Conservation (phyloP, 75 land plant genomes). For the Isoetes taiwanensis region DNA sequence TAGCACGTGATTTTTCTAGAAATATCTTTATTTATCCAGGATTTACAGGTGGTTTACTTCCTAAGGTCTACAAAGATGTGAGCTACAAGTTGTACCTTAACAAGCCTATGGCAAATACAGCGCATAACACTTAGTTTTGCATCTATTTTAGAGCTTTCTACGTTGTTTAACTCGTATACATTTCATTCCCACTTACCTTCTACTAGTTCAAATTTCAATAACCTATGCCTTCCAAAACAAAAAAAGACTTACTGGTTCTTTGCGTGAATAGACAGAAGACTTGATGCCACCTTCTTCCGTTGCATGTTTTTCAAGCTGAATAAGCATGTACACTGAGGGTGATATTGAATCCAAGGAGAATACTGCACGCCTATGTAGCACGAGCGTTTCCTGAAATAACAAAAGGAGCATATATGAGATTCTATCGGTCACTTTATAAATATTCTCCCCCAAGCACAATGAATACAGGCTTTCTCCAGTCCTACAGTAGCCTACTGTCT, state of each 20-base stretch:
- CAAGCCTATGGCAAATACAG: no score
- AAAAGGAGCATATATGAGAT: neutral
- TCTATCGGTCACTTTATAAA: neutral
- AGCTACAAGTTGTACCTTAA: no score
- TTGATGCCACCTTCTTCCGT: conserved; percentile 95
- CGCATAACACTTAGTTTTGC: no score
- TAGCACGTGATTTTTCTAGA: no score
- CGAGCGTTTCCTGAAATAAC: conserved; percentile 30
- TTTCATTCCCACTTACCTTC: no score
- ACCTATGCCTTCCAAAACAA: neutral
- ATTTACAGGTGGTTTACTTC: neutral
- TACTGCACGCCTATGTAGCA: conserved; percentile 39
- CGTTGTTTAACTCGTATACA: no score
- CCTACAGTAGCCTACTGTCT: neutral
- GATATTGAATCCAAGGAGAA: conserved; percentile 84
- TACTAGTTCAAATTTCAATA: neutral
- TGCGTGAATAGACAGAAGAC: conserved; percentile 88
- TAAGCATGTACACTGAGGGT: conserved; percentile 68
- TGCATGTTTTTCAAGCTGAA: conserved; percentile 91
- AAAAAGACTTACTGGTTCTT: conserved; percentile 69
- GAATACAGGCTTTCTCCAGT: neutral
- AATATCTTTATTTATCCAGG: no score
- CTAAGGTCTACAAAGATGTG: neutral
- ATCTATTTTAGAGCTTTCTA: no score
- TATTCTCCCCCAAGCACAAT: neutral